phyloP scores from a whole-genome alignment of 2,329 filamentous ascomycete species.

The Aspergillus ibericus region DNA sequence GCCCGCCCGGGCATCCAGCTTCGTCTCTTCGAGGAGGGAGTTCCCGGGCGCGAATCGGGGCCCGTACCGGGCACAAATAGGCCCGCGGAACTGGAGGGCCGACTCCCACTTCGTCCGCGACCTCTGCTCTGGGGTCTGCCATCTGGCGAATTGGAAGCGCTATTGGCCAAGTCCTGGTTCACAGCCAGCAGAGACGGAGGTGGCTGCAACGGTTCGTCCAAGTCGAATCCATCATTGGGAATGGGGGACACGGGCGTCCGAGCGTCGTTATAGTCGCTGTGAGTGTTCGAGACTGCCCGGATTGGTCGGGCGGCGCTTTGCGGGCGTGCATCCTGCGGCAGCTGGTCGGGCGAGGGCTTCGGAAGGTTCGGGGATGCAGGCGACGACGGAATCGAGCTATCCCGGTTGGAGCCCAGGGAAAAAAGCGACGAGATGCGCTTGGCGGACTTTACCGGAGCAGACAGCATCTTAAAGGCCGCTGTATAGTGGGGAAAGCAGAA shows the following conservation, averaged over 20 bases:
- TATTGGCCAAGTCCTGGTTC: slow-evolving; percentile 39
- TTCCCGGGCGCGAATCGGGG: slow-evolving; percentile 35
- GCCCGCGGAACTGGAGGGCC: slow-evolving; percentile 36
- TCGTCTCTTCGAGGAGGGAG: slow-evolving; percentile 41
- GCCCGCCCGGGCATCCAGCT: slow-evolving; percentile 48
- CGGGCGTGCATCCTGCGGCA: slow-evolving; percentile 24
- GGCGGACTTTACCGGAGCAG: slow-evolving; percentile 44
- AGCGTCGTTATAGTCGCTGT: slow-evolving; percentile 29
- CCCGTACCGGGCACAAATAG: slow-evolving; percentile 34
- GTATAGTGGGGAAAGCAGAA: slow-evolving; percentile 4
- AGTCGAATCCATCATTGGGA: slow-evolving; percentile 30
- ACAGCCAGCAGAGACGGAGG: slow-evolving; percentile 42
- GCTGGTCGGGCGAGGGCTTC: slow-evolving; percentile 24
- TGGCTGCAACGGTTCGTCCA: slow-evolving; percentile 36
- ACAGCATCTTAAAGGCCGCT: slow-evolving; percentile 35
- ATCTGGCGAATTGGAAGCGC: slow-evolving; percentile 32
- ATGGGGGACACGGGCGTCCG: slow-evolving; percentile 24
- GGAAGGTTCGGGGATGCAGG: slow-evolving; percentile 25
- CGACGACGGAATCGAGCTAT: slow-evolving; percentile 32
- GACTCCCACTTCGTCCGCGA: slow-evolving; percentile 33
- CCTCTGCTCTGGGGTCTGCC: slow-evolving; percentile 40
- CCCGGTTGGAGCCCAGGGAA: slow-evolving; percentile 41
- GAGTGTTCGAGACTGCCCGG: slow-evolving; percentile 37
- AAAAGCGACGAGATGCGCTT: slow-evolving; percentile 50
- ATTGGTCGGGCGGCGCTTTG: slow-evolving; percentile 34